Evolutionary conservation across 108 stramenopile species (phyloP).

Genomic region (Discostella stelligeroides): DNA sequence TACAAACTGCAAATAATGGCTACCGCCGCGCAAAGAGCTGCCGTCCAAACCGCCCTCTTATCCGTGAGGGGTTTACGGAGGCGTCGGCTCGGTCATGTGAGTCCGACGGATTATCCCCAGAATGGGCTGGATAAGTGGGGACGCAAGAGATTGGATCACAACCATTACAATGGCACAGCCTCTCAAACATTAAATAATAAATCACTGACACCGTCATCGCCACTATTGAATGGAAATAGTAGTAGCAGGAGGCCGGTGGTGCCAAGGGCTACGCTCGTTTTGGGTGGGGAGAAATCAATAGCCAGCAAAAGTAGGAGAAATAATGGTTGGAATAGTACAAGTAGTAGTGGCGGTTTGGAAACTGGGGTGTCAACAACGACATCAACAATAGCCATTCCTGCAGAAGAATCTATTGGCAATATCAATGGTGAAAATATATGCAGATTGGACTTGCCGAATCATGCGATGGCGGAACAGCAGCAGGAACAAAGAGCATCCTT

Average conservation of each 20-base stretch:
- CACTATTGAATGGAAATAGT: conserved; percentile 11
- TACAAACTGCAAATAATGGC: conserved; percentile 11
- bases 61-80: conserved; percentile 43
- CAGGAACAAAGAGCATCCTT: too few species aligned
- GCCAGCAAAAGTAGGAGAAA: conserved; percentile 9
- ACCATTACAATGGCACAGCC: background rate
- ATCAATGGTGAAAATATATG: too few species aligned
- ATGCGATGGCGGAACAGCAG: too few species aligned
- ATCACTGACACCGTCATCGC: conserved; percentile 2
- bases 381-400: too few species aligned
- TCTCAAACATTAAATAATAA: too few species aligned
- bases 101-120: conserved; percentile 37
- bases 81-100: conserved; percentile 47
- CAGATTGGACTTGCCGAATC: too few species aligned
- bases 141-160: conserved; percentile 19
- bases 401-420: too few species aligned
- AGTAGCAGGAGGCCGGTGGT: conserved; percentile 13
- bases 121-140: conserved; percentile 52
- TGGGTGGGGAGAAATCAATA: conserved; percentile 18
- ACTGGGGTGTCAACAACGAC: background rate
- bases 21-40: conserved; percentile 16
- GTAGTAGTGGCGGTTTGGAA: background rate
- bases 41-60: conserved; percentile 37
- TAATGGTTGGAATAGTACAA: conserved; percentile 26
- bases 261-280: conserved; percentile 44